Conservation (phyloP, 108 stramenopile genomes). For the Schizochytrium sp. region DNA sequence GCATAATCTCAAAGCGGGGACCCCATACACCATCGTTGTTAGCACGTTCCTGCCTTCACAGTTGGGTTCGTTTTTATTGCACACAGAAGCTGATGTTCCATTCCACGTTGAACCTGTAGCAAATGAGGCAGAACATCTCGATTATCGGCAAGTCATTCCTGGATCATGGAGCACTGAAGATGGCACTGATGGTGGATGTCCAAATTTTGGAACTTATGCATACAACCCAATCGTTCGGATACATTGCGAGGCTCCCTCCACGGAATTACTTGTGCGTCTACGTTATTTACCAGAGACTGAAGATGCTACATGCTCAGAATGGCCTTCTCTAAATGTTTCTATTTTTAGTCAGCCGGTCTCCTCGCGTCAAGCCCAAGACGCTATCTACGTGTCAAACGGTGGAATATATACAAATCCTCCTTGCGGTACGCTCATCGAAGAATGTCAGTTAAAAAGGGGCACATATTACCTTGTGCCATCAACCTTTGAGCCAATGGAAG, state of each 20-base stretch:
- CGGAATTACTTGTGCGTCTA: not conserved
- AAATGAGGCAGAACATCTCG: slow-evolving; percentile 8
- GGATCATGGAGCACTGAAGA: slow-evolving; percentile 28
- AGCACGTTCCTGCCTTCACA: not conserved
- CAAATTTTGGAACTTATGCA: slow-evolving; percentile 26
- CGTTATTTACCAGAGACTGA: slow-evolving; percentile 10
- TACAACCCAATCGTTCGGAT: slow-evolving; percentile 3
- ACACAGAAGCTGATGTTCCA: slow-evolving; percentile 17
- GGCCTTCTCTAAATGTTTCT: slow-evolving; percentile 35
- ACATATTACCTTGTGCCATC: slow-evolving; percentile 9
- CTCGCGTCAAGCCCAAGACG: slow-evolving; percentile 30
- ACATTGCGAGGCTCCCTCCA: not conserved
- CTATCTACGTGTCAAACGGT: slow-evolving; percentile 5
- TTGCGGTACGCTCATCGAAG: slow-evolving; percentile 16
- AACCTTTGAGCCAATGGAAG: slow-evolving; percentile 57
- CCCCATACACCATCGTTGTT: slow-evolving; percentile 18
- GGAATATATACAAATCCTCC: slow-evolving; percentile 35
- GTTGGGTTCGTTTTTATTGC: not conserved
- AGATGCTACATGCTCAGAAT: not conserved
- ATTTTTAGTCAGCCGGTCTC: slow-evolving; percentile 6
- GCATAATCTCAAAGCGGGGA: not conserved
- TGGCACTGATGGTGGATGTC: not conserved
- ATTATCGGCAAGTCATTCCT: slow-evolving; percentile 5
- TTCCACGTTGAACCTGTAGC: not conserved
- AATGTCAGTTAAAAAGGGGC: not conserved